Evolutionary conservation across 225 moss, liverwort and hornwort genomes (phyloP).

Genomic region (Antitrichia curtipendula): DNA sequence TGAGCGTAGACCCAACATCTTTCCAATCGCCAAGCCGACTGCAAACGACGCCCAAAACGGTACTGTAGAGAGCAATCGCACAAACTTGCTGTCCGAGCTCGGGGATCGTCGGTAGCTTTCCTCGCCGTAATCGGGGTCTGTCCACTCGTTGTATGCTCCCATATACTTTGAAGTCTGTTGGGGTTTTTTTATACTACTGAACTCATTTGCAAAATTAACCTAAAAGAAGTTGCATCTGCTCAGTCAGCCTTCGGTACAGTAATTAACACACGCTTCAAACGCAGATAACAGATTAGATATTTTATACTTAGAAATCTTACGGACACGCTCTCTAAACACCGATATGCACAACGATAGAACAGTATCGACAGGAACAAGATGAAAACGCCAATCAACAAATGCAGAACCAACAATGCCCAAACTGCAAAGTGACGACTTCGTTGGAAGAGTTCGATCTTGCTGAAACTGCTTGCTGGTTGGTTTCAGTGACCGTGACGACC

Average conservation of each 20-base stretch:
- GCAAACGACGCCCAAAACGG: background rate
- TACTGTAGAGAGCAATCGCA: background rate
- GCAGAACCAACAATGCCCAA: background rate
- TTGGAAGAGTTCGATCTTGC: background rate
- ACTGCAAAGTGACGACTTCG: background rate
- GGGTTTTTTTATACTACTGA: background rate
- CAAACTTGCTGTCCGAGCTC: background rate
- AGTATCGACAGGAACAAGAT: background rate
- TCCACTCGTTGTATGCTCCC: background rate
- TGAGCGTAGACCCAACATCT: background rate
- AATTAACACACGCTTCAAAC: background rate
- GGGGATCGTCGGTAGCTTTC: background rate
- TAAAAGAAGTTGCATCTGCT: background rate
- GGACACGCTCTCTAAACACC: background rate
- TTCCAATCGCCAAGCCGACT: background rate
- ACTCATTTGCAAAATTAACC: background rate
- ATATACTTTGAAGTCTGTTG: background rate
- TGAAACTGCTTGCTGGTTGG: no score
- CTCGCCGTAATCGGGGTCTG: background rate
- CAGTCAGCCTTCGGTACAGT: background rate
- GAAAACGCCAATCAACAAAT: background rate
- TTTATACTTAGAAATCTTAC: background rate
- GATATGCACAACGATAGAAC: background rate
- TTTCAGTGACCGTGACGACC: background rate
- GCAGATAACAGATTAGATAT: background rate